Base-by-base conservation (phyloP, 179 eudicot species). In the Vitellaria paradoxa region DNA sequence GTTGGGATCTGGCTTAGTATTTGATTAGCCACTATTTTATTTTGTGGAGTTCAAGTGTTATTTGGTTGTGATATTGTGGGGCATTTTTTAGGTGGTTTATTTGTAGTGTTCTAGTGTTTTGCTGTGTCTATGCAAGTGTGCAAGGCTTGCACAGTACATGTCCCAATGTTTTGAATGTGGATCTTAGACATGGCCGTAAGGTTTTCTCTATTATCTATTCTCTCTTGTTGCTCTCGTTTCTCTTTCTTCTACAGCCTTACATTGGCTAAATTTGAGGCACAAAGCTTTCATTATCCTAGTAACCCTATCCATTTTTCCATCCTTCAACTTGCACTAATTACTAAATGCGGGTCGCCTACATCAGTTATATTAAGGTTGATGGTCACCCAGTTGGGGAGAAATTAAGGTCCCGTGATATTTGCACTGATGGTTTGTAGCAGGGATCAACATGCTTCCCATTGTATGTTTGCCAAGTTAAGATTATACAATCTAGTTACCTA, bases 401-500 rank as follows among this genome's bases (percentile, higher is more conserved):
- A 30, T 26, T 56, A 37, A 40, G 5, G 65, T 20, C 13, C 24
- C 20, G 46, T 23, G 9, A 57, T 7, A 57, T 57, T 57, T 57
- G 62, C n/a, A 4, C n/a, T 7, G 1, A 57, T 17, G 18, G 62
- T n/a, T n/a, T 17, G 21, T 17, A 57, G n/a, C 62, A 57, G 62
- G 21, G 14, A 53, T n/a, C 21, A 66, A 66, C 49, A 37, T 42
- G 70, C 23, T 40, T 66, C 21, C 45, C 24, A 15, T 9, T 6
- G 26, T 30, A 20, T 24, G 74, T 72, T 57, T 18, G 64, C 66
- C 76, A 59, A 6, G 53, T 73, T 73, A 3, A 26, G 68, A 20
- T 40, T 73, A 23, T 73, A 12, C 45, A n/a, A 17, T 61, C 37
- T 57, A 47, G 37, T 24, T 12, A 45, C 9, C 9, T 0, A 5